Percentiles rank a stretch among this genome's conserved stretches.
phyloP scores from a whole-genome alignment of 768 basidiomycete genomes.

The Clavulina sp. region DNA sequence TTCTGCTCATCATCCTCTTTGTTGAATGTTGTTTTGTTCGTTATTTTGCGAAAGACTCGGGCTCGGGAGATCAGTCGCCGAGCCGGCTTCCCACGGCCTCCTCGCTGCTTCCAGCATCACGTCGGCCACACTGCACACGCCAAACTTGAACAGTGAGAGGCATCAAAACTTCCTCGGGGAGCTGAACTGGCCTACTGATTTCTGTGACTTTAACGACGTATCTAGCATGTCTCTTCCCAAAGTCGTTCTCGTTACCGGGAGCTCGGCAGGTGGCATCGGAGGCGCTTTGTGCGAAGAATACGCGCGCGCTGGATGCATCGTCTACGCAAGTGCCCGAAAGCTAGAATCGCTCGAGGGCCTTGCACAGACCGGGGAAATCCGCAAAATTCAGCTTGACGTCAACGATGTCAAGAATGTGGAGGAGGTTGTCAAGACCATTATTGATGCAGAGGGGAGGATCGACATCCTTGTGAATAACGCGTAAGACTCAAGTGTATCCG shows the following conservation, averaged over 20 bases:
- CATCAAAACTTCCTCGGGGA: too few relatives aligned
- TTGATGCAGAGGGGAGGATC: not conserved
- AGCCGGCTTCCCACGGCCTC: too few relatives aligned
- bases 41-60: too few relatives aligned
- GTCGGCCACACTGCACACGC: too few relatives aligned
- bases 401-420: not conserved
- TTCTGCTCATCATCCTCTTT: too few relatives aligned
- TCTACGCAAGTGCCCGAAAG: slow-evolving; percentile 18
- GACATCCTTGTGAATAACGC: not conserved
- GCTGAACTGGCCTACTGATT: too few relatives aligned
- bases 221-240: too few relatives aligned
- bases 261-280: not conserved
- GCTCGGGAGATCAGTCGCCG: too few relatives aligned
- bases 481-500: not conserved
- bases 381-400: slow-evolving; percentile 8
- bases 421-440: not conserved
- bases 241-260: not conserved
- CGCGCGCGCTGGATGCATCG: slow-evolving; percentile 4
- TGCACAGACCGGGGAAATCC: slow-evolving; percentile 9
- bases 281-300: not conserved
- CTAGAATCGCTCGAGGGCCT: slow-evolving; percentile 14
- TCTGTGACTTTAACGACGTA: too few relatives aligned
- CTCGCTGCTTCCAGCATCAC: too few relatives aligned
- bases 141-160: too few relatives aligned
- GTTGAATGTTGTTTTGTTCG: too few relatives aligned